phyloP scores from a whole-genome alignment of 225 moss, liverwort and hornwort genomes.

The Lunularia cruciata region DNA sequence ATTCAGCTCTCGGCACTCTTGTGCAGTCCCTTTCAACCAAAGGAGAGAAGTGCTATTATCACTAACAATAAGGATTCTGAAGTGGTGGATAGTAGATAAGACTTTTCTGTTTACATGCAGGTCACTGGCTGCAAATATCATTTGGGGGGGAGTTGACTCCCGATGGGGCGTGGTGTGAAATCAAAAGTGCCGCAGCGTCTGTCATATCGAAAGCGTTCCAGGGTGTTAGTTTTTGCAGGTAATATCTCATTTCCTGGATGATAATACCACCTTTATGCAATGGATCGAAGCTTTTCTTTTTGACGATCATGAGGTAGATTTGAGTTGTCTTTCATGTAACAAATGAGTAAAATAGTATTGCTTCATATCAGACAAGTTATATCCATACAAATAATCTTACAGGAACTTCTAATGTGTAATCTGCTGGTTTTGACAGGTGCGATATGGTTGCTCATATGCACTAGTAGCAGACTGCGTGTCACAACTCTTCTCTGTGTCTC shows the following conservation, averaged over 20 bases:
- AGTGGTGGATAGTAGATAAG: not conserved
- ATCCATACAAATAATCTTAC: not conserved
- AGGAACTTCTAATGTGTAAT: not conserved
- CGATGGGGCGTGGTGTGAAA: constrained; percentile 39
- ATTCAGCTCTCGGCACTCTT: too few relatives aligned
- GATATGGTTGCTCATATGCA: constrained; percentile 22
- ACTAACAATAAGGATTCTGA: not conserved
- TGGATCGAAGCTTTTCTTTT: not conserved
- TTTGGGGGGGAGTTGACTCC: constrained; percentile 32
- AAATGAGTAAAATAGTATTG: too few relatives aligned
- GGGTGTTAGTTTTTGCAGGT: constrained; percentile 35
- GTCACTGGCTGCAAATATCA: constrained; percentile 40
- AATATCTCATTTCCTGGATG: not conserved
- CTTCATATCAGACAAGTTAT: not conserved
- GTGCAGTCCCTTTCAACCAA: too few relatives aligned
- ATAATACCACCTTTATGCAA: not conserved
- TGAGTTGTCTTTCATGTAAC: too few relatives aligned
- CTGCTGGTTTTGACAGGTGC: constrained; percentile 15
- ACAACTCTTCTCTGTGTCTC: too few relatives aligned
- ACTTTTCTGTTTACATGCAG: constrained; percentile 1
- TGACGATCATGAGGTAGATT: too few relatives aligned
- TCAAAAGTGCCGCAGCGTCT: constrained; percentile 26
- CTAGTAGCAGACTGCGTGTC: not conserved
- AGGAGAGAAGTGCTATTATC: not conserved
- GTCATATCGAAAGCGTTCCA: constrained; percentile 43